These are phyloP conservation scores for Kodamaea sp. DNA, from an alignment of 1,139 yeast genomes.

Conservation along the genomic window DNA sequence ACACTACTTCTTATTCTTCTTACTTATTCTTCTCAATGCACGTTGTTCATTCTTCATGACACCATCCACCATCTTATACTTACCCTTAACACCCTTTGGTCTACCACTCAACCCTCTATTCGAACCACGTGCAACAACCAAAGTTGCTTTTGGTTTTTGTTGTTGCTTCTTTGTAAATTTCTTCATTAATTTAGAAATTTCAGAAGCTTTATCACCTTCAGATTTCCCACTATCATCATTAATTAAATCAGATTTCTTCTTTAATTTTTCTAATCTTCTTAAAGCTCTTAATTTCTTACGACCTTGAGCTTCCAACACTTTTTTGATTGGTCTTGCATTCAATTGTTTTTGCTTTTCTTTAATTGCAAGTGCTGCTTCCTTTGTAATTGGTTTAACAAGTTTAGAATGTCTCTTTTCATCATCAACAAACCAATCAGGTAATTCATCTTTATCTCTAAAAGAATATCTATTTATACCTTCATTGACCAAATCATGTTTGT, in stretches of 20 bases:
- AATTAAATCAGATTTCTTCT: conserved; percentile 90
- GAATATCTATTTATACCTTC: conserved; percentile 92
- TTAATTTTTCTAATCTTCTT: conserved; percentile 80
- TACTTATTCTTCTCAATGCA: conserved; percentile 84
- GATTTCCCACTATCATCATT: conserved; percentile 84
- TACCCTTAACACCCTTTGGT: conserved; percentile 96
- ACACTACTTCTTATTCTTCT: conserved; percentile 58
- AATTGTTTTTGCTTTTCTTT: conserved; percentile 85
- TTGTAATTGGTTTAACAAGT: conserved; percentile 86
- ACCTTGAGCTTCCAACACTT: conserved; percentile 95
- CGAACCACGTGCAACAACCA: conserved; percentile 85
- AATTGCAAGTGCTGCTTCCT: conserved; percentile 92
- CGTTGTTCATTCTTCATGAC: conserved; percentile 95
- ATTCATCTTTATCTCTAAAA: conserved; percentile 83
- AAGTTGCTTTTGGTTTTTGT: conserved; percentile 76
- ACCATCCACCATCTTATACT: conserved; percentile 99
- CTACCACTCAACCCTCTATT: conserved; percentile 89
- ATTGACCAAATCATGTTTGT: conserved; percentile 77
- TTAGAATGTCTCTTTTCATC: conserved; percentile 87
- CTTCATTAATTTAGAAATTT: conserved; percentile 80
- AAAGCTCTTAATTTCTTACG: conserved; percentile 95
- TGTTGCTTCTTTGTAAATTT: conserved; percentile 75
- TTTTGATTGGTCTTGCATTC: conserved; percentile 96
- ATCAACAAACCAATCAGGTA: conserved; percentile 95
- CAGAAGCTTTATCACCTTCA: conserved; percentile 92